Percentiles rank a stretch among this genome's conserved stretches.
Evolutionary conservation across 2,329 filamentous ascomycete species (phyloP).

Genomic region (Neofusicoccum laricinum): DNA sequence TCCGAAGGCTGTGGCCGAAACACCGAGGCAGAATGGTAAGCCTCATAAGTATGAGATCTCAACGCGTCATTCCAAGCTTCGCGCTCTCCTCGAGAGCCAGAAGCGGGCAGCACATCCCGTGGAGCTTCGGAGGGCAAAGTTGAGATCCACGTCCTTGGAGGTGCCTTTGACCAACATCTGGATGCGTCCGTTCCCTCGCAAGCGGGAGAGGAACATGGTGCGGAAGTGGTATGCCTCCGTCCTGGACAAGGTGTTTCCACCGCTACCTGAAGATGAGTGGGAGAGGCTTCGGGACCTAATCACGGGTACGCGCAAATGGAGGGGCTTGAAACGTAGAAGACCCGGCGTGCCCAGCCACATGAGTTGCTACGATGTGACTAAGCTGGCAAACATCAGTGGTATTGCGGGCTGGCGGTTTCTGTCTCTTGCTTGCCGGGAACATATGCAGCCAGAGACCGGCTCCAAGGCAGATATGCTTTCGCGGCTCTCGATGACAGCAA

Average conservation of each 20-base stretch:
- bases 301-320: conserved; percentile 28
- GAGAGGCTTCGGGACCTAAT: conserved; percentile 39
- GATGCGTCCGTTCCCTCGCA: conserved; percentile 45
- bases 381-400: neutral
- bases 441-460: neutral
- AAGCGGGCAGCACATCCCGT: neutral
- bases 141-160: conserved; percentile 26
- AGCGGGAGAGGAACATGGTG: conserved; percentile 43
- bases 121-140: conserved; percentile 22
- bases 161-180: conserved; percentile 47
- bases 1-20: neutral
- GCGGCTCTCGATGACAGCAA: neutral
- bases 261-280: conserved; percentile 46
- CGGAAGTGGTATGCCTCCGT: conserved; percentile 43
- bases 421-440: neutral
- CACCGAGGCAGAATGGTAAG: neutral
- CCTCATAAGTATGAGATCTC: conserved; percentile 23
- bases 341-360: neutral
- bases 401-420: conserved; percentile 7
- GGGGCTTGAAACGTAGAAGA: conserved; percentile 27
- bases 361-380: conserved; percentile 8
- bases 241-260: conserved; percentile 43
- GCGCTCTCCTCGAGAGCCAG: conserved; percentile 28
- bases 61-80: conserved; percentile 29
- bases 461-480: conserved; percentile 8